Conservation (phyloP, 495 filamentous ascomycete genomes). For the Penicillium ucsense region DNA sequence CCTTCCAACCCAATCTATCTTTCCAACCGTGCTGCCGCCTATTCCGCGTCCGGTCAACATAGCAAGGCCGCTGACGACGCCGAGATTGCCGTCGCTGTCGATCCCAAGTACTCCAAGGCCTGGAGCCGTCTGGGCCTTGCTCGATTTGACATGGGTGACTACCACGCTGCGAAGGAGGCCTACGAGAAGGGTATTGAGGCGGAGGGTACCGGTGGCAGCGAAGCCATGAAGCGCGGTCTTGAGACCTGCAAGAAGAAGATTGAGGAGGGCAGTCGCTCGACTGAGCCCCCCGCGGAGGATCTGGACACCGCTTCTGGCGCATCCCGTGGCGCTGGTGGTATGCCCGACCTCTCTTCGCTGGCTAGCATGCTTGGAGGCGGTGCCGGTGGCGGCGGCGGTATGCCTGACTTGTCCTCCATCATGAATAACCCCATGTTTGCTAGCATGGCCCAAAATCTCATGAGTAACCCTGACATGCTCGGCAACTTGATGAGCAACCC, state of each 20-base stretch:
- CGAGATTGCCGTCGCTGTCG: conserved; percentile 72
- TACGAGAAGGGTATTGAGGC: conserved; percentile 88
- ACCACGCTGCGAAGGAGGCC: conserved; percentile 85
- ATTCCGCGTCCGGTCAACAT: conserved; percentile 71
- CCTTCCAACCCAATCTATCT: conserved; percentile 93
- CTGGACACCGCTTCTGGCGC: conserved; percentile 37
- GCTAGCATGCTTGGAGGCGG: conserved; percentile 63
- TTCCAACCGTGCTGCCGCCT: conserved; percentile 91
- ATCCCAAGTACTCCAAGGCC: conserved; percentile 91
- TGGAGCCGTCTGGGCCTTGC: conserved; percentile 90
- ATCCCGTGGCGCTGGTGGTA: conserved; percentile 50
- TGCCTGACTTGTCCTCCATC: conserved; percentile 74
- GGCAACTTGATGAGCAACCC: conserved; percentile 89
- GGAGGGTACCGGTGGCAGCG: conserved; percentile 80
- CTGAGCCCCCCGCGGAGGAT: conserved; percentile 41
- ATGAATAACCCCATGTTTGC: conserved; percentile 99
- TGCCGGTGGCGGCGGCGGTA: conserved; percentile 59
- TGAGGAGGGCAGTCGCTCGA: conserved; percentile 52
- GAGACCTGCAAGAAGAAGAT: conserved; percentile 81
- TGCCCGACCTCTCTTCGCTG: conserved; percentile 68
- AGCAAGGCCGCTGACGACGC: conserved; percentile 74
- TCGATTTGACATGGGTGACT: conserved; percentile 80
- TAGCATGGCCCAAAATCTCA: conserved; percentile 90
- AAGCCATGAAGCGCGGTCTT: conserved; percentile 81
- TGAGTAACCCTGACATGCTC: conserved; percentile 90